A percentile compares a stretch with the other conserved stretches of the same genome.
Conservation (phyloP, 768 basidiomycete genomes). For the Hericium erinaceus region DNA sequence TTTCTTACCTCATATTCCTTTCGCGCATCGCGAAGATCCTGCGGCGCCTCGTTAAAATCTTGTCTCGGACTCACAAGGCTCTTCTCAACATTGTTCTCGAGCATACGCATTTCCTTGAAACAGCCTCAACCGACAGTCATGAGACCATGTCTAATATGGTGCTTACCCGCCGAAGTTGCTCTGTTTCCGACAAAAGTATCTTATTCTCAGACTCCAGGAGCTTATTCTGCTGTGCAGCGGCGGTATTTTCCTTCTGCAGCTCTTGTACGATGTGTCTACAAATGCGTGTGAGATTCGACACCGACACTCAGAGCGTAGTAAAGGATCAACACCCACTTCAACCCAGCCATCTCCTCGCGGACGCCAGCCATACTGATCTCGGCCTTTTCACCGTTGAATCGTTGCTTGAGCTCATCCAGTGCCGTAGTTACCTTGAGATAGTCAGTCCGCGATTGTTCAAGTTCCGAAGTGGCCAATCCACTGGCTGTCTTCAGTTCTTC, state of each 20-base stretch:
- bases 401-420: too few species aligned
- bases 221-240: slow-evolving; percentile 53
- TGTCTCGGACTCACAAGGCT: slow-evolving; percentile 45
- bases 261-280: slow-evolving; percentile 80
- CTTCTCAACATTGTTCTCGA: slow-evolving; percentile 70
- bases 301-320: not conserved
- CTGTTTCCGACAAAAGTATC: slow-evolving; percentile 52
- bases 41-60: slow-evolving; percentile 24
- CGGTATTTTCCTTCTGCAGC: slow-evolving; percentile 71
- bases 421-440: not conserved
- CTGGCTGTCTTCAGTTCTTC: slow-evolving; percentile 18
- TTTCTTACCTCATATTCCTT: slow-evolving; percentile 41
- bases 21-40: slow-evolving; percentile 40
- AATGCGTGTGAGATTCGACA: not conserved
- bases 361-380: slow-evolving; percentile 9
- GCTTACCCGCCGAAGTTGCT: slow-evolving; percentile 43
- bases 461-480: not conserved
- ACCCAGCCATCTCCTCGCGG: slow-evolving; percentile 67
- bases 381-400: slow-evolving; percentile 3
- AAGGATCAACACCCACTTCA: slow-evolving; percentile 47
- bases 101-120: slow-evolving; percentile 57
- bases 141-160: not conserved
- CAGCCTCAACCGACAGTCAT: not conserved
- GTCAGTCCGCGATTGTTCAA: not conserved
- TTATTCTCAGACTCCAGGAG: slow-evolving; percentile 73